These are phyloP conservation scores for Mycena epipterygia DNA, from an alignment of 768 basidiomycete genomes.

Conservation along the genomic window DNA sequence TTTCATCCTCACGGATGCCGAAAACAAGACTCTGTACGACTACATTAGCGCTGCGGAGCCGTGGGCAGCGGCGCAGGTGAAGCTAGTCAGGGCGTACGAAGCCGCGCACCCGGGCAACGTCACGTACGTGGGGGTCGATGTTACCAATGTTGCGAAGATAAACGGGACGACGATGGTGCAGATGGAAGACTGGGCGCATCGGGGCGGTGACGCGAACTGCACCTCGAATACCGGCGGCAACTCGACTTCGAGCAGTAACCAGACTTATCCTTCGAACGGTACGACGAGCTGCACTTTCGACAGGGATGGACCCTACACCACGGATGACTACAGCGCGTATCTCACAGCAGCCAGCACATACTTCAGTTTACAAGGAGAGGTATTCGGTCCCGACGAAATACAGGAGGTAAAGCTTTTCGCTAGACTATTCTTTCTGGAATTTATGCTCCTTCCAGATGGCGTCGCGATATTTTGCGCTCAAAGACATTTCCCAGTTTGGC, in stretches of 20 bases:
- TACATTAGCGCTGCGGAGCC: not conserved
- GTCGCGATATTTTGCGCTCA: not conserved
- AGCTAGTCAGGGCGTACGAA: conserved; percentile 8
- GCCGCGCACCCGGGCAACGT: conserved; percentile 13
- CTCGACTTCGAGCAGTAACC: not conserved
- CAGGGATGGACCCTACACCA: conserved; percentile 3
- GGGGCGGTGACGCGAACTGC: not conserved
- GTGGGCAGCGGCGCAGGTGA: not conserved
- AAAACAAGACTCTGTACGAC: not conserved
- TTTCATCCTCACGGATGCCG: too few relatives aligned
- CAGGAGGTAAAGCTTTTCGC: too few relatives aligned
- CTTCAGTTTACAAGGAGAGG: too few relatives aligned
- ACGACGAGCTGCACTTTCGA: not conserved
- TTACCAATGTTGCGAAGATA: not conserved
- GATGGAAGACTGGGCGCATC: not conserved
- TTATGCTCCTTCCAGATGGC: conserved; percentile 4
- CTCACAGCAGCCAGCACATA: not conserved
- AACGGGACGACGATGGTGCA: not conserved
- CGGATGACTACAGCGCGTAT: not conserved
- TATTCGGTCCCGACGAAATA: too few relatives aligned
- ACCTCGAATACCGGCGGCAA: too few relatives aligned
- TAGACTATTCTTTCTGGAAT: too few relatives aligned
- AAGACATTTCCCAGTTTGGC: not conserved
- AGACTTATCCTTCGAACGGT: too few relatives aligned
- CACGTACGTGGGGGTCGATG: not conserved